A percentile compares a stretch with the other conserved stretches of the same genome.
Conservation (phyloP, 108 stramenopile genomes). For the Phaeodactylum tricornutum region DNA sequence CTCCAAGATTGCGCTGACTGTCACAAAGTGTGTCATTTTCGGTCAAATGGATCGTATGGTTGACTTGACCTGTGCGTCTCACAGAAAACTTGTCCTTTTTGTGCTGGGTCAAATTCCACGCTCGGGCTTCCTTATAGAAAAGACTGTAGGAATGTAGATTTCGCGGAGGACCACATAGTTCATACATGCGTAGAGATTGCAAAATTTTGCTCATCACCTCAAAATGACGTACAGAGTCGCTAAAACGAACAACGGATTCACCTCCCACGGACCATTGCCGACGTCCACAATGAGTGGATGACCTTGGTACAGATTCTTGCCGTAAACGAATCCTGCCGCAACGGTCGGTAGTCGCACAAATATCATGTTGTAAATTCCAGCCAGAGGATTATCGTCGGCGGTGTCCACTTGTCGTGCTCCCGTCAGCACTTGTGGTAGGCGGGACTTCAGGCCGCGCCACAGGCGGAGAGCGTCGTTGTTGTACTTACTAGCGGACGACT, state of each 20-base stretch:
- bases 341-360: conserved; percentile 50
- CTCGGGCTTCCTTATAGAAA: too few relatives aligned
- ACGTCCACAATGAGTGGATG: conserved; percentile 51
- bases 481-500: conserved; percentile 38
- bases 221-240: conserved; percentile 32
- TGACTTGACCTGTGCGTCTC: too few relatives aligned
- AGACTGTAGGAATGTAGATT: too few relatives aligned
- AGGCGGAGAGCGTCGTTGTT: conserved; percentile 28
- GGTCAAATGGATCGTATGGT: too few relatives aligned
- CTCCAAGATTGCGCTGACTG: too few relatives aligned
- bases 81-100: too few relatives aligned
- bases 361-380: conserved; percentile 50
- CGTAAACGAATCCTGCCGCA: conserved; percentile 27
- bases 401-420: too few relatives aligned
- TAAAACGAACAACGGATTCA: conserved; percentile 37
- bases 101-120: too few relatives aligned
- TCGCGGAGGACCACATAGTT: too few relatives aligned
- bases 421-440: conserved; percentile 35
- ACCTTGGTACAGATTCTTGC: conserved; percentile 30
- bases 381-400: conserved; percentile 44
- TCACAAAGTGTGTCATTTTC: too few relatives aligned
- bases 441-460: conserved; percentile 29
- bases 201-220: too few relatives aligned
- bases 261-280: conserved; percentile 44
- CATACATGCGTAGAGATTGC: too few relatives aligned